phyloP scores from a whole-genome alignment of 2,329 filamentous ascomycete genomes.

The Coniochaeta sp. region DNA sequence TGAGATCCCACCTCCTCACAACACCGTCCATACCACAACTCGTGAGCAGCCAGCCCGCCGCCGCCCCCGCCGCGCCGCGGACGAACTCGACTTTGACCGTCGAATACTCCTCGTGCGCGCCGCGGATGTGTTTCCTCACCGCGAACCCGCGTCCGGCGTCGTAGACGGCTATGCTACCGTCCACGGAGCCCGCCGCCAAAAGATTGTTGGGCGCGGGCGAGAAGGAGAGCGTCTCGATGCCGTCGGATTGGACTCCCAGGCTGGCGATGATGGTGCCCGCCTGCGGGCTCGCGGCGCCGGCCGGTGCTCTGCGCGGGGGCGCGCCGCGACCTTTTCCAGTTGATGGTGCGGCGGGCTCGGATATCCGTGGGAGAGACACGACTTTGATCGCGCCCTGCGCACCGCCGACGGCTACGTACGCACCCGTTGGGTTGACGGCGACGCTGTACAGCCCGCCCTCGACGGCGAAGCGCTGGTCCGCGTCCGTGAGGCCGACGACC shows the following conservation, averaged over 20 bases:
- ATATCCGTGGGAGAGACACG: constrained; percentile 68
- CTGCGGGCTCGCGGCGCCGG: constrained; percentile 30
- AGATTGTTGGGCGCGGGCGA: constrained; percentile 45
- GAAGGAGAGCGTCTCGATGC: constrained; percentile 73
- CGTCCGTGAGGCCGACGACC: constrained; percentile 68
- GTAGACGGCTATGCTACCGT: constrained; percentile 76
- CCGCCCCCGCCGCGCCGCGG: constrained; percentile 21
- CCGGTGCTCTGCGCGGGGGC: constrained; percentile 16
- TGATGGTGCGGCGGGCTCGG: constrained; percentile 16
- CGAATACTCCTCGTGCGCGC: constrained; percentile 79
- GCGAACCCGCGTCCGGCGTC: constrained; percentile 83
- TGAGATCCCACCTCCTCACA: constrained; percentile 77
- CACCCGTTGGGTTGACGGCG: constrained; percentile 71
- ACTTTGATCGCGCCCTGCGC: constrained; percentile 81
- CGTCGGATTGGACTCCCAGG: constrained; percentile 67
- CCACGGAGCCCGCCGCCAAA: constrained; percentile 60
- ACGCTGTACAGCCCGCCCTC: constrained; percentile 88
- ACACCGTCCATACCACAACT: constrained; percentile 90
- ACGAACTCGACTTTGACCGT: constrained; percentile 94
- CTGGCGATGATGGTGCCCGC: constrained; percentile 66
- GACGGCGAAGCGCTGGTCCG: constrained; percentile 85
- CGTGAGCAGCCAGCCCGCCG: constrained; percentile 65
- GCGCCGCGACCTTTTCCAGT: constrained; percentile 7
- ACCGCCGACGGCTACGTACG: constrained; percentile 79
- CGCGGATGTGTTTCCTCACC: constrained; percentile 69